Conservation (phyloP, 352 stramenopile species). For the Pythium folliculosum region DNA sequence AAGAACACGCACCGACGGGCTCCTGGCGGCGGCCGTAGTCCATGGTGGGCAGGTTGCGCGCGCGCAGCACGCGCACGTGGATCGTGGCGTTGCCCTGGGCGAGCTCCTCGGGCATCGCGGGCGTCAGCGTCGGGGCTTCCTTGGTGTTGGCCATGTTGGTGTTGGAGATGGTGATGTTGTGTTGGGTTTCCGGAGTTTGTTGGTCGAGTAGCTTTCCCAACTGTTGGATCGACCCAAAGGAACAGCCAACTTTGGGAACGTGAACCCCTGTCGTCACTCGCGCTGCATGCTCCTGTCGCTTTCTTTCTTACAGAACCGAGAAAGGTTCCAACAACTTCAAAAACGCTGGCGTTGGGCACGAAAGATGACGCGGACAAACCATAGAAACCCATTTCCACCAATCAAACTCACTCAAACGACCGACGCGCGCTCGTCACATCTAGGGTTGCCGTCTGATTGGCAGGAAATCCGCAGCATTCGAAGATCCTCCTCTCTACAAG, state of each 20-base stretch:
- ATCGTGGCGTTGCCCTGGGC: conserved; percentile 61
- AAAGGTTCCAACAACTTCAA: conserved; percentile 26
- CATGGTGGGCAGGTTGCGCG: conserved; percentile 65
- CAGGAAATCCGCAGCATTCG: conserved; percentile 16
- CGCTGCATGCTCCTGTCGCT: conserved; percentile 22
- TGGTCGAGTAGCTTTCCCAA: conserved; percentile 19
- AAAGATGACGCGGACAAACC: conserved; percentile 8
- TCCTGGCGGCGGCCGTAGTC: conserved; percentile 84
- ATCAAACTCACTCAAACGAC: conserved; percentile 4
- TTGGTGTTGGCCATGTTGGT: conserved; percentile 16
- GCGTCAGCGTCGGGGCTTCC: conserved; percentile 15
- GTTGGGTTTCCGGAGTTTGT: not conserved
- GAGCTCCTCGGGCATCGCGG: conserved; percentile 14
- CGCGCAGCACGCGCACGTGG: conserved; percentile 70
- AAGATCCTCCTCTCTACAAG: conserved; percentile 25
- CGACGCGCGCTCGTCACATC: conserved; percentile 30
- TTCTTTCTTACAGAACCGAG: conserved; percentile 2
- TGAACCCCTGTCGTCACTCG: conserved; percentile 12
- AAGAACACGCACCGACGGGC: conserved; percentile 48
- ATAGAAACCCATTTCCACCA: conserved; percentile 19
- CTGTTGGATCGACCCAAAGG: conserved; percentile 1
- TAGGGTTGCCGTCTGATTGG: conserved; percentile 25
- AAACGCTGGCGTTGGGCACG: conserved; percentile 7
- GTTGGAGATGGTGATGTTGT: conserved; percentile 1
- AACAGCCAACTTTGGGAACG: not conserved